Base-by-base conservation (phyloP, 306 rosid genomes). In the Quercus engelmannii region DNA sequence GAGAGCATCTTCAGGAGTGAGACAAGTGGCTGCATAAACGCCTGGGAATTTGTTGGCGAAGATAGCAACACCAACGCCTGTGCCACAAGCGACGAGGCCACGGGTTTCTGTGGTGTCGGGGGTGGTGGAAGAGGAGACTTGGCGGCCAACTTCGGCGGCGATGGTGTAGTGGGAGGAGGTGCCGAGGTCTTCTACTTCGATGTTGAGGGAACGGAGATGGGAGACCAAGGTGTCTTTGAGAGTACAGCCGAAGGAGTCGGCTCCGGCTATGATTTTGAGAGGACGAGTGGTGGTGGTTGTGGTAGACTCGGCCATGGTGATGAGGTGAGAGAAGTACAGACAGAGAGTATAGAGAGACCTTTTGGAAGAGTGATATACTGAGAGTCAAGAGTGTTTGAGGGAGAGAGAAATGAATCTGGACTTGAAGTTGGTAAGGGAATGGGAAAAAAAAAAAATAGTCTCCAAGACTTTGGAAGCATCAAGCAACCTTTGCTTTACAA, bases 31-130 rank as follows among this genome's bases (percentile, higher is more conserved):
- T 52, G 98, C 97, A 69, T 73, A 85, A 3, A 94, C 91, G 56
- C 92, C 92, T 9, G 98, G 96, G 75, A 85, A 92, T 75, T 94
- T 94, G 89, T 94, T 94, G 76, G 98, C 98, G 77, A 92, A 91
- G 72, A 94, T 94, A 35, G 94, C 84, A 77, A 94, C 98, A 13
- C 98, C 98, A 59, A 79, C 86, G 33, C 98, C 98, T 43, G 98
- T 94, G 23, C 98, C 98, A 43, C 98, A 94, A 19, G 92, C 87
- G 28, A 94, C 90, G 75, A 94, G 91, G 41, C 98, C 97, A 10
- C 92, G 93, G 51, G 79, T 68, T 3, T 88, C 88, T 6, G 8
- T 6, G 62, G 76, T 0, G 62, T 63, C 18, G 19, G 89, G 28
- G 1, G 92, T 31, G 4, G 92, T 41, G 8, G 76, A 58, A 10